A percentile compares a stretch with the other conserved stretches of the same genome.
Evolutionary conservation across 495 filamentous ascomycete species (phyloP).

Genomic region (Talaromyces trachyspermus): DNA sequence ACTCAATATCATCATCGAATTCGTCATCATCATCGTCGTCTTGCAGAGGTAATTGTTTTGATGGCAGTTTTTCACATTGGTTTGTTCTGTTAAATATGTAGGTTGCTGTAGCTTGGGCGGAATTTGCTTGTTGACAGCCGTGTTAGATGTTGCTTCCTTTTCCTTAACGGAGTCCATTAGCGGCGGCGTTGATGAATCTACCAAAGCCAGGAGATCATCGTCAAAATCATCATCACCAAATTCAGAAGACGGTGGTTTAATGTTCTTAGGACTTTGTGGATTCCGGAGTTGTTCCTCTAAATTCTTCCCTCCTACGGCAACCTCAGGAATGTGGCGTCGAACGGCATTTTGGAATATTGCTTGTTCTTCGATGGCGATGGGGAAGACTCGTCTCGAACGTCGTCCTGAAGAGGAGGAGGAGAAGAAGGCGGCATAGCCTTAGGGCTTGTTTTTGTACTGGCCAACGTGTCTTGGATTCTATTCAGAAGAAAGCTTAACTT

Average conservation of each 20-base stretch:
- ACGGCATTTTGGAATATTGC: background rate
- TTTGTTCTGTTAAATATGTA: slow-evolving; percentile 8
- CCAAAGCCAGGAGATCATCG: slow-evolving; percentile 44
- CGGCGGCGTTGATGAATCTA: slow-evolving; percentile 31
- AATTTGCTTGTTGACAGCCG: background rate
- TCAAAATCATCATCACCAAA: slow-evolving; percentile 57
- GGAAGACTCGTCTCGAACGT: slow-evolving; percentile 27
- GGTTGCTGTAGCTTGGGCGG: background rate
- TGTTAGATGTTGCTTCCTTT: slow-evolving; percentile 8
- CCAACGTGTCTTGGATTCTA: slow-evolving; percentile 56
- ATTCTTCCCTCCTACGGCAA: slow-evolving; percentile 8
- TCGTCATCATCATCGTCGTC: slow-evolving; percentile 46
- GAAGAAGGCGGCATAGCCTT: slow-evolving; percentile 42
- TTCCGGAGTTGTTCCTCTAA: slow-evolving; percentile 9
- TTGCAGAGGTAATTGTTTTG: slow-evolving; percentile 10
- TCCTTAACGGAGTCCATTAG: slow-evolving; percentile 14
- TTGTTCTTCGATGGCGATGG: slow-evolving; percentile 41
- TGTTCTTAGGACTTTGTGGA: background rate
- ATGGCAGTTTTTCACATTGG: slow-evolving; percentile 28
- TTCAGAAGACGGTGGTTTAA: slow-evolving; percentile 41
- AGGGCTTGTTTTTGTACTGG: slow-evolving; percentile 26
- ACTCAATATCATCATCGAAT: slow-evolving; percentile 65
- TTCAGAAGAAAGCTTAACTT: slow-evolving; percentile 57
- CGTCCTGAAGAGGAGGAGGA: slow-evolving; percentile 39
- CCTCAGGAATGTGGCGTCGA: slow-evolving; percentile 7